A percentile compares a stretch with the other conserved stretches of the same genome.
These are phyloP conservation scores for Neoascochyta sp. DNA, from an alignment of 2,329 filamentous ascomycete species.

Conservation along the genomic window DNA sequence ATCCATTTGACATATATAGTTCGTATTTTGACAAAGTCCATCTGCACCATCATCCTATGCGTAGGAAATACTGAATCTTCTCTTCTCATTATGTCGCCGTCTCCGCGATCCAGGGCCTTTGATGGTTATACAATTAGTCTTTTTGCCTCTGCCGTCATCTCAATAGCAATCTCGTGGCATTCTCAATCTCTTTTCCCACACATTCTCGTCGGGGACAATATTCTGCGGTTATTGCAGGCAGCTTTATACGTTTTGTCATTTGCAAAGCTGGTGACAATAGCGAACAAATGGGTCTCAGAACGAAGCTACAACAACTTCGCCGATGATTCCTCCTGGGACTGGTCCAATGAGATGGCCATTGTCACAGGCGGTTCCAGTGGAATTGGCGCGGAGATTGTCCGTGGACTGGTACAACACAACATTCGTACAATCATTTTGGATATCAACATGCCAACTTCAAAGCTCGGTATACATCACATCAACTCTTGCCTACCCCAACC, in stretches of 20 bases:
- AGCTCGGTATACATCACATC: background rate
- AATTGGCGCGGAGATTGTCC: constrained; percentile 9
- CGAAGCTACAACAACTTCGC: constrained; percentile 1
- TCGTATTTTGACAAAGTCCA: too few species aligned
- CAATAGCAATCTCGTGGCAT: background rate
- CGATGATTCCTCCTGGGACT: constrained; percentile 2
- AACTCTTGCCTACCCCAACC: too few species aligned
- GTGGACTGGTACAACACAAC: constrained; percentile 1
- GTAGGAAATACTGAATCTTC: too few species aligned
- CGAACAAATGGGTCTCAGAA: background rate
- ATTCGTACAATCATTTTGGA: background rate
- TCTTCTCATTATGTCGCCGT: too few species aligned
- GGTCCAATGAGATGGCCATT: constrained; percentile 10
- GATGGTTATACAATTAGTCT: background rate
- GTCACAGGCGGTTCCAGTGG: constrained; percentile 12
- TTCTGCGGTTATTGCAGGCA: too few species aligned
- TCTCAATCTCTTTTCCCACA: too few species aligned
- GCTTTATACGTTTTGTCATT: background rate
- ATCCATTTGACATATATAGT: too few species aligned
- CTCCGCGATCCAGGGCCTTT: too few species aligned
- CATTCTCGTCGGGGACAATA: too few species aligned
- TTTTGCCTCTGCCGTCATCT: background rate
- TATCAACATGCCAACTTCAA: background rate
- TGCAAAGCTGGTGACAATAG: background rate
- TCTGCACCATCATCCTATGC: too few species aligned